Evolutionary conservation across 179 eudicot genomes (phyloP).

Genomic region (Drosera spatulata): DNA sequence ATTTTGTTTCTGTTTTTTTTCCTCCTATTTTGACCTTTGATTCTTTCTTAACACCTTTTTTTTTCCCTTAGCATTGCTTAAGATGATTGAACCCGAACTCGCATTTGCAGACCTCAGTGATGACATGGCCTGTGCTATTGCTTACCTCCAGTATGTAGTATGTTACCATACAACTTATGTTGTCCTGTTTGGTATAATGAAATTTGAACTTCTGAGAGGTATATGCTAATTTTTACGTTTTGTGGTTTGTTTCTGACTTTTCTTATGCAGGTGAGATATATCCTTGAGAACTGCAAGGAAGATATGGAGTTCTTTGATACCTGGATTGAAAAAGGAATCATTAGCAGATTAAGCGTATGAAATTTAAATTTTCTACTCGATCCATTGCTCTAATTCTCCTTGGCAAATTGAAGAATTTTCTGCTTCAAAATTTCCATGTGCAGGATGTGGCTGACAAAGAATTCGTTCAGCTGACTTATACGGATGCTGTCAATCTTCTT

Average conservation of each 20-base stretch:
- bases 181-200: conserved; percentile 3
- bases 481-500: conserved; percentile 85
- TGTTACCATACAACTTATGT: conserved; percentile 44
- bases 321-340: conserved; percentile 97
- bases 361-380: neutral
- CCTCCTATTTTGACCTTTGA: neutral
- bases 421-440: conserved; percentile 4
- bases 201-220: neutral
- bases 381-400: neutral
- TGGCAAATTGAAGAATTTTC: neutral
- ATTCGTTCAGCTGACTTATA: conserved; percentile 81
- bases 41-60: neutral
- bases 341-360: conserved; percentile 68
- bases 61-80: conserved; percentile 4
- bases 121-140: conserved; percentile 99
- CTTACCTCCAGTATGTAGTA: conserved; percentile 99
- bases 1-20: neutral
- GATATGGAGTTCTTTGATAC: conserved; percentile 95
- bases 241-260: neutral
- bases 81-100: conserved; percentile 99
- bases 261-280: conserved; percentile 55
- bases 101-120: conserved; percentile 93
- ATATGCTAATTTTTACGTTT: neutral
- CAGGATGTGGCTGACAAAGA: conserved; percentile 89
- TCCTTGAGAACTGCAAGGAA: conserved; percentile 93